Base-by-base conservation (phyloP, 495 filamentous ascomycete species). In the Podospora pseudoanserina region DNA sequence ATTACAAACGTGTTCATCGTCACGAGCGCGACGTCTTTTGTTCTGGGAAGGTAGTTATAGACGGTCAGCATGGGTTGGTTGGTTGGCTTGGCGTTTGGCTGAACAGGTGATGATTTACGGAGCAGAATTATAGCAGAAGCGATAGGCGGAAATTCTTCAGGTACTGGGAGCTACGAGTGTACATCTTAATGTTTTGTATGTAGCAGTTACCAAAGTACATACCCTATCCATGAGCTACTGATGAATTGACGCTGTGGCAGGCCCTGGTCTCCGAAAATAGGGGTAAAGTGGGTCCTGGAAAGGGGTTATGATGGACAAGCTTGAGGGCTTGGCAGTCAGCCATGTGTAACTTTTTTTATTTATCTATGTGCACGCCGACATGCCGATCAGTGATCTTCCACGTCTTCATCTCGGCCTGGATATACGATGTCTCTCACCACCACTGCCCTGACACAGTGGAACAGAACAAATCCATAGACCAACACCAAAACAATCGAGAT, bases 361-460 rank as follows among this genome's bases (percentile, higher is more conserved):
- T 39, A 39, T 49, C 39, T 49, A 6, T 49, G 39, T 49, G 39
- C 7, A 64, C 3, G 19, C 20, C 20, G 19, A 58, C 3, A 32
- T 27, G 9, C 18, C 19, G 1, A 9, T 56, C 26, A 78, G 34
- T 77, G 75, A 60, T 78, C 76, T 60, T 77, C 75, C 13, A 78
- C 72, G 75, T 90, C 88, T 72, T 90, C 88, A 66, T 90, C 88
- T 70, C 84, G 83, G 18, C 87, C 88, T 16, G 87, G 87, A 67
- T 81, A 88, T 76, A 88, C 79, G 49, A 90, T 89, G 61, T 88
- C 84, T 71, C 79, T 76, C 28, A 75, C 75, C 61, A 81, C 66
- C 19, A 90, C 79, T 9, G 89, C 89, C 23, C 81, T 76, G 0
- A 86, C 69, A 72, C 88, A 83, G 60, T 78, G 78, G 15, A 78